phyloP scores from a whole-genome alignment of 208 protist genomes.

The Wallacemonas sp. region DNA sequence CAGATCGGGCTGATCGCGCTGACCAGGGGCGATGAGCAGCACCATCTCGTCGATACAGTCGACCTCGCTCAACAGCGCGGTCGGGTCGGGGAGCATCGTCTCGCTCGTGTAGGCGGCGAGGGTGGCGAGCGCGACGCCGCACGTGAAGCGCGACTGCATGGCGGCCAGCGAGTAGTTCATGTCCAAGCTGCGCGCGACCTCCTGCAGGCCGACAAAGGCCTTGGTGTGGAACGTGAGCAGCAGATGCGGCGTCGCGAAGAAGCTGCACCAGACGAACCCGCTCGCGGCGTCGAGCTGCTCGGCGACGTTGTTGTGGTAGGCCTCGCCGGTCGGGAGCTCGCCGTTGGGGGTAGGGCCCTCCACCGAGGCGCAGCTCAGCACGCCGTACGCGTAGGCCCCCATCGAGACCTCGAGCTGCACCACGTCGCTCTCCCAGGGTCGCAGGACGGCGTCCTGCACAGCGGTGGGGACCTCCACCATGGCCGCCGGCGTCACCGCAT shows the following conservation, averaged over 20 bases:
- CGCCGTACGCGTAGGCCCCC: constrained; percentile 52
- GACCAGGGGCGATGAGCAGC: constrained; percentile 75
- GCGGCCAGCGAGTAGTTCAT: constrained; percentile 23
- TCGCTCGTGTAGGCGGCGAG: constrained; percentile 68
- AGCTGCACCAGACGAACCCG: constrained; percentile 53
- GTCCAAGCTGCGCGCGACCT: constrained; percentile 49
- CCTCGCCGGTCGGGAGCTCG: constrained; percentile 30
- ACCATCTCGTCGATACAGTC: constrained; percentile 90
- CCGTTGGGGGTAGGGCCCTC: constrained; percentile 20
- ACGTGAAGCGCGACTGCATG: constrained; percentile 9
- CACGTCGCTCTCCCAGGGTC: constrained; percentile 57
- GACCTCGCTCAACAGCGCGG: constrained; percentile 76
- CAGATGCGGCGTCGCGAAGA: constrained; percentile 50
- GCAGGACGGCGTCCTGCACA: constrained; percentile 53
- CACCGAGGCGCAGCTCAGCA: constrained; percentile 54
- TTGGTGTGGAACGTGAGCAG: constrained; percentile 69
- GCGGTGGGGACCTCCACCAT: constrained; percentile 34
- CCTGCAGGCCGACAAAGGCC: constrained; percentile 55
- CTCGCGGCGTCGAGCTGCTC: constrained; percentile 30
- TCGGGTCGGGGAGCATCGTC: constrained; percentile 68
- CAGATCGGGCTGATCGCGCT: constrained; percentile 83
- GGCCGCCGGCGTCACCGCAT: constrained; percentile 19
- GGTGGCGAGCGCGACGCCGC: constrained; percentile 40
- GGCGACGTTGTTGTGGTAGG: constrained; percentile 12
- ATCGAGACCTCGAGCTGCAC: constrained; percentile 57